Evolutionary conservation across 495 filamentous ascomycete genomes (phyloP).

Genomic region (Bombardia bombarda): DNA sequence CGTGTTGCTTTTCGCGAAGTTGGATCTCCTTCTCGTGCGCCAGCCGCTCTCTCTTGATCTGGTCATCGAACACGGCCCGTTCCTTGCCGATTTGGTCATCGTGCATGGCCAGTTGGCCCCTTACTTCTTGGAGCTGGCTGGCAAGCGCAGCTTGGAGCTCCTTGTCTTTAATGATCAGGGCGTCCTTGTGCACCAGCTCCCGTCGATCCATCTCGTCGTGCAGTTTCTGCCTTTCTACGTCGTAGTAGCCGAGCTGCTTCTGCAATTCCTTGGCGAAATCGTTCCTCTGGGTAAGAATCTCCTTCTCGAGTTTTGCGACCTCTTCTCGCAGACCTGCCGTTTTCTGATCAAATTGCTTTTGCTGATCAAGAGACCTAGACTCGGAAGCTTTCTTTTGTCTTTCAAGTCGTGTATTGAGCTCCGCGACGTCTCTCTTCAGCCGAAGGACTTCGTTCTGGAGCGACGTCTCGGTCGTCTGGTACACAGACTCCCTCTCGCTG

Average conservation of each 20-base stretch:
- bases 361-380: background rate
- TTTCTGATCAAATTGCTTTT: background rate
- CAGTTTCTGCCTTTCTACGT: background rate
- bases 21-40: background rate
- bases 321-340: background rate
- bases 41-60: background rate
- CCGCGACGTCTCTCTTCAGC: background rate
- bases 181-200: background rate
- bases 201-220: background rate
- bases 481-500: background rate
- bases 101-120: background rate
- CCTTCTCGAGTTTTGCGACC: background rate
- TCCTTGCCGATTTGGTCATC: background rate
- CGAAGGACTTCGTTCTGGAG: background rate
- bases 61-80: background rate
- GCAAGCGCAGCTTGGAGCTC: background rate
- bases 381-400: background rate
- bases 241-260: background rate
- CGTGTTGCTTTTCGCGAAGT: constrained; percentile 1
- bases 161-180: background rate
- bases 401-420: background rate
- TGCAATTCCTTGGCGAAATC: background rate
- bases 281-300: background rate
- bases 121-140: background rate
- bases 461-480: background rate